Conservation (phyloP, 1,139 yeast species). For the Wickerhamomyces sp. region DNA sequence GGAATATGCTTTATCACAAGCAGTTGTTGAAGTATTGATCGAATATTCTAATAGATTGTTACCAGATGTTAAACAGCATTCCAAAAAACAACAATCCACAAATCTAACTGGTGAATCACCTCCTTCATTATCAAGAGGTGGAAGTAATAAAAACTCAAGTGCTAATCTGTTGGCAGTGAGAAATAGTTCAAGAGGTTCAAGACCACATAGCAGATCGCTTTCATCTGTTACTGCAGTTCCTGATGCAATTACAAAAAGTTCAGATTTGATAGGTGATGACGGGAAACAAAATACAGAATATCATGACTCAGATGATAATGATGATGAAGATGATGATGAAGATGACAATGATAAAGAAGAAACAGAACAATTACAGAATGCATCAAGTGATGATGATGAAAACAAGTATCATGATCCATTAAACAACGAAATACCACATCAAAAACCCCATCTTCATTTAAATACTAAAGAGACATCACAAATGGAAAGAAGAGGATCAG, state of each 20-base stretch:
- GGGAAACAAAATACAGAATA: conserved; percentile 3
- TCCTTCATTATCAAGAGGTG: not conserved
- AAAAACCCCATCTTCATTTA: too few relatives aligned
- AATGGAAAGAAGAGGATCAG: not conserved
- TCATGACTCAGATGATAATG: conserved; percentile 19
- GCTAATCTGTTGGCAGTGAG: conserved; percentile 14
- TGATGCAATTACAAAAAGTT: conserved; percentile 33
- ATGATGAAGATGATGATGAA: conserved; percentile 19
- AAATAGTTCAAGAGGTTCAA: conserved; percentile 12
- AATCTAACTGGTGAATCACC: not conserved
- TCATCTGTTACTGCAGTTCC: conserved; percentile 49
- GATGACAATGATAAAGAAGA: not conserved
- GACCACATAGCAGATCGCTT: conserved; percentile 56
- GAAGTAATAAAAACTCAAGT: conserved; percentile 11
- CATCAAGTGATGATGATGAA: not conserved
- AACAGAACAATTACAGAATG: not conserved
- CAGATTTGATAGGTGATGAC: conserved; percentile 6
- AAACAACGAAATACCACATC: conserved; percentile 2
- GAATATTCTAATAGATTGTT: conserved; percentile 77
- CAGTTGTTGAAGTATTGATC: conserved; percentile 84
- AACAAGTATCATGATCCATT: conserved; percentile 1
- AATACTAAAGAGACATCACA: not conserved
- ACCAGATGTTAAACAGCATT: conserved; percentile 43
- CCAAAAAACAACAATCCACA: conserved; percentile 13
- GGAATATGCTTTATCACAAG: conserved; percentile 83